Base-by-base conservation (phyloP, 257 asterid genomes). In the Solanum sitiens region DNA sequence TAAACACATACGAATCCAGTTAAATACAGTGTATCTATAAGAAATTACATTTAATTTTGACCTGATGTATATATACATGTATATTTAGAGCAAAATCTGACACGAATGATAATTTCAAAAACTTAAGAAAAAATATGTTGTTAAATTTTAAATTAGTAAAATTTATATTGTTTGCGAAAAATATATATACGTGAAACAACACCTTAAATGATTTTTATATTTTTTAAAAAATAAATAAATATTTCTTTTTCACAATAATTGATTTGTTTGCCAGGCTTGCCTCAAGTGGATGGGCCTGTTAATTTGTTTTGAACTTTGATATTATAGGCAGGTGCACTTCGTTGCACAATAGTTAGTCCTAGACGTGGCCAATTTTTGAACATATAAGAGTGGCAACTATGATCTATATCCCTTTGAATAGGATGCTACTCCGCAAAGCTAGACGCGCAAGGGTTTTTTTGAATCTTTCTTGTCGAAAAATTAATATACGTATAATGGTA, bases 231-330 rank as follows among this genome's bases (percentile, higher is more conserved):
- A 15, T 5, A 27, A 0, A 23, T 10, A 0, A 61, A 1, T 30
- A 18, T 80, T 47, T 27, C 85, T 8, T 80, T 80, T 47, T 18
- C 85, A 47, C 68, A 80, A 80, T 80, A 80, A 80, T 80, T 47
- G 85, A 15, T 86, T 71, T 67, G 47, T 23, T 70, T 85, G 87
- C 70, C 83, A 86, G 83, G 87, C 83, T 70, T 86, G 45, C 65
- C n/a, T 86, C 37, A 74, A 67, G 65, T 86, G 83, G 87, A 84
- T 84, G 87, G 83, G 87, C 44, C 83, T 70, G 4, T 44, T 47
- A 44, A 44, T 47, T 80, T 47, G 33, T 67, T 44, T 21, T 50
- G 61, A 50, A 50, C 21, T 50, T 50, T 70, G 70, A 80, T 80
- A 80, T 18, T 47, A 15, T 27, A 39, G 85, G 44, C 59, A 30